Conservation (phyloP, 352 stramenopile genomes). For the Phytopythium vexans region DNA sequence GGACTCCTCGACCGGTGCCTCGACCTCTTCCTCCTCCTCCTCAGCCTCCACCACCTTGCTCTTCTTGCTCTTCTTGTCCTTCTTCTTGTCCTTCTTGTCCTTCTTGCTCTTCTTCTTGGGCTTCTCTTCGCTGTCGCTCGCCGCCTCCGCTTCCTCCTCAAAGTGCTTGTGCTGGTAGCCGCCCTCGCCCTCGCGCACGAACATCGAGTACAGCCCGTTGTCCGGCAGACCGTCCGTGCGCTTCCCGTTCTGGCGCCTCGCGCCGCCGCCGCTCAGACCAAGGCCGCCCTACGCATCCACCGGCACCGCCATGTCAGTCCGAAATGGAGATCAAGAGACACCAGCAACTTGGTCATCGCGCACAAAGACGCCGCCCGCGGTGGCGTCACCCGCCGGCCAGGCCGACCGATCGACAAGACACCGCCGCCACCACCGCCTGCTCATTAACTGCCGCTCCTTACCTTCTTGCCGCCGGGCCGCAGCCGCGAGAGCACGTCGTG, state of each 20-base stretch:
- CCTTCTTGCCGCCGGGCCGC: constrained; percentile 76
- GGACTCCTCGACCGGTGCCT: constrained; percentile 16
- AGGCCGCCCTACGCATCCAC: constrained; percentile 50
- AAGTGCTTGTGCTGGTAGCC: constrained; percentile 83
- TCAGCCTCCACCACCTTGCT: constrained; percentile 11
- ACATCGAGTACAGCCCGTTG: constrained; percentile 85
- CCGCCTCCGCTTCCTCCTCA: constrained; percentile 36
- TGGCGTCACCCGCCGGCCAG: background rate
- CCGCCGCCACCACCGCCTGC: too few relatives aligned
- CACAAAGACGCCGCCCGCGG: constrained; percentile 8
- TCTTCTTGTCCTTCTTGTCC: constrained; percentile 20
- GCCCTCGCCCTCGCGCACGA: constrained; percentile 74
- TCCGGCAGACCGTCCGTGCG: constrained; percentile 72
- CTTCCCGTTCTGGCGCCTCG: constrained; percentile 45
- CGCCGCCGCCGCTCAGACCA: constrained; percentile 51
- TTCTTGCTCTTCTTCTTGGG: constrained; percentile 33
- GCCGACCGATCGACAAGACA: background rate
- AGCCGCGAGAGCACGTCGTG: constrained; percentile 86
- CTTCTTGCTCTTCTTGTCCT: constrained; percentile 23
- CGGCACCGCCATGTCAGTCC: constrained; percentile 1
- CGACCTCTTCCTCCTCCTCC: constrained; percentile 12
- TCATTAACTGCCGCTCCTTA: too few relatives aligned
- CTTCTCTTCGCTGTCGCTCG: constrained; percentile 24
- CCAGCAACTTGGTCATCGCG: background rate
- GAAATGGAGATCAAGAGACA: background rate